Evolutionary conservation across 805 yeast genomes (phyloP), one percentile per base, ranked within the genome.

Genomic region (Hyphopichia homilentoma): DNA sequence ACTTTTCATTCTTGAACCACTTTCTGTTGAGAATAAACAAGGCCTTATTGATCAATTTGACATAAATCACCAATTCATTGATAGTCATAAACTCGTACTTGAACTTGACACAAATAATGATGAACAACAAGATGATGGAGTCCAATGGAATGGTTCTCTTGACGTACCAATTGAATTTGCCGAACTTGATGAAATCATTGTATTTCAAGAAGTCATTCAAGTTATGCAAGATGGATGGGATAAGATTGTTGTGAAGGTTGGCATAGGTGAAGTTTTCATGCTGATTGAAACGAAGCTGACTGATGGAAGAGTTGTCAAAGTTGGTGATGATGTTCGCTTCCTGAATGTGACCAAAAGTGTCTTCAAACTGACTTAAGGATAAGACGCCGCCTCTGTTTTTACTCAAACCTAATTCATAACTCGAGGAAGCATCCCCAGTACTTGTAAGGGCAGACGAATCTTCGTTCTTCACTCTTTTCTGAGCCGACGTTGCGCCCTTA

Each of bases 401-500:
- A 21, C 20, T 27, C n/a, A 8, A 16, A 15, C 19, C n/a, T 5
- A 16, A n/a, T n/a, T 18, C 2, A 20, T 20, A 20, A 20, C 11
- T 20, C 11, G 22, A 50, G 89, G 97, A 1, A 57, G 93, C 98
- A 62, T 93, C 98, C 4, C 30, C 22, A 26, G 16, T 26, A 26
- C 21, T 15, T 9, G 29, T 16, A n/a, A n/a, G n/a, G n/a, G n/a
- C n/a, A 8, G 8, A 14, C 16, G 4, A 6, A 12, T 24, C 26
- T 14, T 8, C 15, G 15, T 8, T 24, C 8, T 21, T 21, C n/a
- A n/a, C n/a, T n/a, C n/a, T n/a, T n/a, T n/a, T n/a, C n/a, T n/a
- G n/a, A 20, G 22, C 22, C 7, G 9, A 7, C 11, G 11, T 7
- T n/a, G 29, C 15, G 17, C 7, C 17, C 4, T 18, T 16, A 4